Conservation (phyloP, 495 filamentous ascomycete genomes). For the Talaromyces wortmannii region DNA sequence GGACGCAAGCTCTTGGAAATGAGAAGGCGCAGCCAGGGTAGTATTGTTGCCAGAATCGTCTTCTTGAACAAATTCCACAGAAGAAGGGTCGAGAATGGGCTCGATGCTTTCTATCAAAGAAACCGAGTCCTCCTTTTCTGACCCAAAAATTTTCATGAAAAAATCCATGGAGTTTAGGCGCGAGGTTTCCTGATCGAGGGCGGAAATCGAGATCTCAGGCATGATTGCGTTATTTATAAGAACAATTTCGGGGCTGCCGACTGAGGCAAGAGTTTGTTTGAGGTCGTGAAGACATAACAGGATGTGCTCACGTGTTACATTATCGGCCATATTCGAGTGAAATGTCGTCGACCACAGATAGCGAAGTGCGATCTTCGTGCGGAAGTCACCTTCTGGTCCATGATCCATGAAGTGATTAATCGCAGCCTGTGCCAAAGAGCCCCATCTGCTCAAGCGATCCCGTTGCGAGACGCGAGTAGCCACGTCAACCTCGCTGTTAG, state of each 20-base stretch:
- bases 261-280: slow-evolving; percentile 37
- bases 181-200: slow-evolving; percentile 82
- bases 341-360: slow-evolving; percentile 86
- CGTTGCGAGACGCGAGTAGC: slow-evolving; percentile 52
- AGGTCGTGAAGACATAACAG: slow-evolving; percentile 75
- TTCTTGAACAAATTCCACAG: slow-evolving; percentile 32
- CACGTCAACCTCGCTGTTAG: slow-evolving; percentile 60
- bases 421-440: slow-evolving; percentile 57
- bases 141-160: slow-evolving; percentile 75
- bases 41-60: slow-evolving; percentile 8
- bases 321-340: slow-evolving; percentile 60
- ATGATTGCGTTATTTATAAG: slow-evolving; percentile 84
- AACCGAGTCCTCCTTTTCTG: slow-evolving; percentile 61
- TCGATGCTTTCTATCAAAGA: slow-evolving; percentile 87
- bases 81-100: slow-evolving; percentile 75
- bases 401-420: slow-evolving; percentile 43
- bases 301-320: slow-evolving; percentile 66
- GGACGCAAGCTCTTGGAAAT: slow-evolving; percentile 65
- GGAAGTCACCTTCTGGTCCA: slow-evolving; percentile 13
- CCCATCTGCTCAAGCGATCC: slow-evolving; percentile 71
- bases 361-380: slow-evolving; percentile 35
- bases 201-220: slow-evolving; percentile 75
- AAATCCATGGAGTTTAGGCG: slow-evolving; percentile 94
- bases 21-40: slow-evolving; percentile 14
- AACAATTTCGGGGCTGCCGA: slow-evolving; percentile 42